Evolutionary conservation across 2,329 filamentous ascomycete genomes (phyloP), one percentile per base, ranked within the genome.

Genomic region (Camptophora hylomeconis): DNA sequence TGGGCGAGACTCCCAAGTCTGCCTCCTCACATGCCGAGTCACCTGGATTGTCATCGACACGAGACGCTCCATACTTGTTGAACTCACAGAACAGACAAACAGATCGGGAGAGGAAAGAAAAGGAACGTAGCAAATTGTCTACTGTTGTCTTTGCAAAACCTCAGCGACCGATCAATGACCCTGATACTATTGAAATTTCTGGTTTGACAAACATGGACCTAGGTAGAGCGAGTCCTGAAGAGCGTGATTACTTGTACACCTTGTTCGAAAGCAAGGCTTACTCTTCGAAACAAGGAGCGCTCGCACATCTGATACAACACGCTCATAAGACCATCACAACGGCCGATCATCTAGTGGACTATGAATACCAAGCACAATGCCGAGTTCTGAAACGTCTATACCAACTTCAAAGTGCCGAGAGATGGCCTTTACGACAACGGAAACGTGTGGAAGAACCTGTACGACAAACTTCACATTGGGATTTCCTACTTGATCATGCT

Each of bases 261-360:
- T 55, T 77, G 11, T 77, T 76, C 47, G 68, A 72, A 18, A 69
- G 72, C 32, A 65, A 69, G 37, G 61, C 65, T 4, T 63, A 65
- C 19, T 64, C 66, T 29, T 65, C 65, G 24, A 56, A 65, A 35
- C 60, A 63, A 22, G 54, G 53, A 11, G 58, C 64, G 14, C 56
- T 77, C n/a, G 60, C 80, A 32, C 76, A 81, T 22, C 66, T 95
- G 0, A 61, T 95, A 3, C 70, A 76, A 31, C 78, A 81, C 24
- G 81, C 86, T 3, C 80, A 86, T 47, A 98, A 98, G 52, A 92
- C 84, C 0, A 62, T 95, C 7, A 84, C 79, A 2, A 95, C 87
- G 0, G 65, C 76, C 2, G 86, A 94, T 48, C 76, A 86, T 28
- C 75, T 83, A 33, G 70, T 92, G 2, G 78, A 83, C 23, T 73